Base-by-base conservation (phyloP, 2,329 filamentous ascomycete genomes). In the Penicillium sp. region DNA sequence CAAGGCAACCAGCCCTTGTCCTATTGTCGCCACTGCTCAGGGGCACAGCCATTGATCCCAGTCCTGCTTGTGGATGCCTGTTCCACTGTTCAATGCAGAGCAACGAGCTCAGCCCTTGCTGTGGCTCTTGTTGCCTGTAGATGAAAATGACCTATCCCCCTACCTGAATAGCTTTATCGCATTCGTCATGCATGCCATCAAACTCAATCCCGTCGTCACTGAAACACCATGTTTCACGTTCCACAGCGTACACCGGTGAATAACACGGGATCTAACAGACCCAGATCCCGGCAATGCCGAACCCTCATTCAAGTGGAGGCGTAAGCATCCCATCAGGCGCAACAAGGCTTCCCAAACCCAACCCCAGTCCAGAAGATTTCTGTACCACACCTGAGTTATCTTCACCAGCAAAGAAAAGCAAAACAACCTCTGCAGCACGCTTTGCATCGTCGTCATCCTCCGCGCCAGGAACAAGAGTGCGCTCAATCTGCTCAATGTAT, bases 391-490 rank as follows among this genome's bases (percentile, higher is more conserved):
- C 11, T 8, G 19, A 5, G 1, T 13, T 43, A 43, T 62, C 61
- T 47, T 58, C 57, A 16, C 65, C 69, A 9, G 60, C 64, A 56
- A 73, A 69, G 59, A 75, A 74, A 42, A 66, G 33, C 51, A 75
- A 37, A 11, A 73, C 69, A 10, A 67, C 63, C 47, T 73, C 72
- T 3, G 72, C 72, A 4, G 72, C 72, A 37, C 67, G 35, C 50
- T 64, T 65, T 2, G 72, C 65, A 55, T 74, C 72, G 62, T 73
- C 71, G 7, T 67, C 62, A 42, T 68, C 70, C 2, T 67, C 62
- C 10, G 52, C 29, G 0, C 60, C 66, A 4, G 50, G 50, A 5
- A 61, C 58, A n/a, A 50, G 47, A 1, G 62, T 55, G 4, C 54
- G 50, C 50, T 68, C 57, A 54, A 74, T 67, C 46, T 58, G 54